Base-by-base conservation (phyloP, 176 grass and related monocot species). In the Melocanna baccifera region DNA sequence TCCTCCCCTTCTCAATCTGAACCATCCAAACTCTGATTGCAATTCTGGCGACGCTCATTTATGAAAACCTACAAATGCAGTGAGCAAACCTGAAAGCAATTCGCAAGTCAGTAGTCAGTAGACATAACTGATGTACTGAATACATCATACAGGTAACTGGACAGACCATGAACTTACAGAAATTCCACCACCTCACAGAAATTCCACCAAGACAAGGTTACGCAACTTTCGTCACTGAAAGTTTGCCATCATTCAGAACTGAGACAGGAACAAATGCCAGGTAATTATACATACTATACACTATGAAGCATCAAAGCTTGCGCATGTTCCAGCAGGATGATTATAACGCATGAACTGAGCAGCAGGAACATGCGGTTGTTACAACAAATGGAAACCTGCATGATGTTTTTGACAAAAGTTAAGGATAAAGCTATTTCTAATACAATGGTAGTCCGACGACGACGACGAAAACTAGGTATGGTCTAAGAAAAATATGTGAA, bases 401-500 rank as follows among this genome's bases (percentile, higher is more conserved):
- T 71, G 43, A 72, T 74, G 32, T 70, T 87, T 87, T 81, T 81
- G 37, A 75, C 47, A 43, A 76, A 76, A 18, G 75, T 80, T 75
- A 87, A 81, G 58, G 72, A 86, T 71, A 81, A 48, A 71, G 30
- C 82, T 81, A 77, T 69, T 29, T 71, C 82, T 86, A 82, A 67
- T 72, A 78, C 77, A 91, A 46, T 39, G 65, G 76, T 47, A 74
- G 34, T 25, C 36, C 67, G 57, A 75, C 52, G 22, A 68, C 52
- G 22, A 68, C 41, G 15, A 68, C 12, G 6, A 23, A 28, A 71
- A 19, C 82, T 85, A 88, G 65, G 72, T 85, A 81, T 87, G 63
- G 53, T 85, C 82, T 85, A 88, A 65, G 67, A 75, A 63, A 85
- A 81, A 85, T 65, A 78, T 91, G 80, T 88, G 59, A 82, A 76